Base-by-base conservation (phyloP, 345 rosid species). In the Brassica incana region DNA sequence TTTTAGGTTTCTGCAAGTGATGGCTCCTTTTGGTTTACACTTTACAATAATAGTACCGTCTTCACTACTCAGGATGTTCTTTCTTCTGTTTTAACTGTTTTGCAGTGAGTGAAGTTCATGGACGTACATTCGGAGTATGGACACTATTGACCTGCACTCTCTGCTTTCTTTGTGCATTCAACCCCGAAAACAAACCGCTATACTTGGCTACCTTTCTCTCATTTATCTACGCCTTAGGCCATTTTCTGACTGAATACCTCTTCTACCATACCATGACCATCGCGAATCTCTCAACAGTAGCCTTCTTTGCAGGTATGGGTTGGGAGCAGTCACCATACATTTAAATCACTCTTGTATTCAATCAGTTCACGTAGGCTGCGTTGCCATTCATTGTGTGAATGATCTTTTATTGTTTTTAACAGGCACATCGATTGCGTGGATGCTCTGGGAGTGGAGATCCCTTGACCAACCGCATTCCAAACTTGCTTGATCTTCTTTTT, bases 121-220 rank as follows among this genome's bases (percentile, higher is more conserved):
- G 99, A 78, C 89, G 98, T 80, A 95, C 96, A 52, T 95, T 93
- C 71, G 98, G 97, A 81, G 92, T 93, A 70, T 95, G 99, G 99
- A 95, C 99, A 1, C 96, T 92, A 43, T 77, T 95, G 81, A 95
- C 97, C 36, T 90, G 98, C 89, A 95, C 96, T 58, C 94, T 95
- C 69, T 95, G 98, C 84, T 87, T 88, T 76, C 92, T 93, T 33
- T 95, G 99, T 82, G 99, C 99, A 75, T 91, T 90, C 66, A 90
- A 95, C 86, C 93, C 85, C n/a, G 91, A 92, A 7, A 86, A 90
- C 85, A 91, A 84, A 86, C 92, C 97, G 0, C 83, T 92, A 1
- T 95, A 92, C 78, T 68, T 86, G 77, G 96, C 90, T 64, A 95
- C 99, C 5, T 89, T 95, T 75, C 77, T 95, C 67, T 95, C 98